Evolutionary conservation across 257 asterid species (phyloP), one percentile per base, ranked within the genome.

Genomic region (Penstemon newberryi): DNA sequence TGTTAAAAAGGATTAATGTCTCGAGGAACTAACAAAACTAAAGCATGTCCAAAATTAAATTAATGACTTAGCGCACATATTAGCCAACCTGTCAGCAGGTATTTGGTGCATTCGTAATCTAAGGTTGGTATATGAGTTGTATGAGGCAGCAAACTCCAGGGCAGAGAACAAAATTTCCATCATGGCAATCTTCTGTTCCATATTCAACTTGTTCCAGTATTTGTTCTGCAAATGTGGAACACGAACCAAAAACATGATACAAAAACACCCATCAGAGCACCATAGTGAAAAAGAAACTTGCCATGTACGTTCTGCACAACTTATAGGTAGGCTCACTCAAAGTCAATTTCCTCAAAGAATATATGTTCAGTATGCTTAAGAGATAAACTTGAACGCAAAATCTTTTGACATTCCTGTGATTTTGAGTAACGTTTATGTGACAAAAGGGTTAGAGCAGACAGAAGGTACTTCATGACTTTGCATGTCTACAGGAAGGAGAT

Each of bases 121-220:
- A 72, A 94, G 97, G 74, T 82, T 94, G 66, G 90, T 73, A 73
- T 87, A 90, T 39, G 99, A 94, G 77, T 94, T 91, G 85, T 88
- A 94, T n/a, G 99, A 84, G 67, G 99, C 93, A 75, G 99, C 91
- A 77, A 94, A 94, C 80, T 94, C 99, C 52, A 94, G 79, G 71
- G 81, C 77, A 75, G 96, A 89, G 83, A 90, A 86, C 76, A 91
- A 84, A 73, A 88, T 87, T 82, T 94, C 96, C 97, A 94, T 91
- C 37, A 94, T 70, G 70, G 86, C 58, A 47, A 85, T 82, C 84
- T 91, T 94, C 77, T 90, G 99, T 63, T 85, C 71, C 47, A 88
- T 66, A 56, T 83, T 84, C 84, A 94, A 82, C 83, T 82, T 90
- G 87, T 67, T 80, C 97, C 99, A 94, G 85, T 84, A 94, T 69